A percentile compares a stretch with the other conserved stretches of the same genome.
Conservation (phyloP, 2,329 filamentous ascomycete genomes). For the Botrytis medusae region DNA sequence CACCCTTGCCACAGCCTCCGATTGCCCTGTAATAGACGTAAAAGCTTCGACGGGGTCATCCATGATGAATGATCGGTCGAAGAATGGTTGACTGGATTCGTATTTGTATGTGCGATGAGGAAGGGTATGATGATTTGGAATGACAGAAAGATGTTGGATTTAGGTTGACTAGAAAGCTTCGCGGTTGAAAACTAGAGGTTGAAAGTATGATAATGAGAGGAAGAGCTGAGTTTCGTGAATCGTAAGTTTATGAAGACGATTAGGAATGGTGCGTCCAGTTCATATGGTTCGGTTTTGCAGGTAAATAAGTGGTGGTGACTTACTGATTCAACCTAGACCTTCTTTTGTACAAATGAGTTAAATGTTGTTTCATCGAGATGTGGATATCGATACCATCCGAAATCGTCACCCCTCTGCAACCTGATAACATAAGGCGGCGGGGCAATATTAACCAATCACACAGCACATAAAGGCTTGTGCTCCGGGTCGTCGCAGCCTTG, state of each 20-base stretch:
- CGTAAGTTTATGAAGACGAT: neutral
- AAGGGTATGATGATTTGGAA: neutral
- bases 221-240: neutral
- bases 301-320: neutral
- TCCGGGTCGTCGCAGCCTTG: neutral
- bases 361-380: conserved; percentile 1
- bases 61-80: conserved; percentile 28
- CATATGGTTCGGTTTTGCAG: neutral
- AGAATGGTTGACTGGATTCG: neutral
- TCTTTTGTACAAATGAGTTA: neutral
- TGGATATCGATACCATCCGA: conserved; percentile 2
- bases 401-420: conserved; percentile 22
- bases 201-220: neutral
- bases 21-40: conserved; percentile 75
- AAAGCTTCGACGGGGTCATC: conserved; percentile 74
- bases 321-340: neutral
- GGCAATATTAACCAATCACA: neutral
- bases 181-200: neutral
- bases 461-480: neutral
- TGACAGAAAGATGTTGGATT: neutral
- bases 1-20: conserved; percentile 70
- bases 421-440: conserved; percentile 12
- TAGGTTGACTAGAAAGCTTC: neutral
- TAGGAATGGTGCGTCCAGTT: neutral
- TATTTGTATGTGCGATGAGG: neutral